These are phyloP conservation scores for Oryza glumipatula DNA, from an alignment of 176 grass and related monocot genomes.

Conservation along the genomic window DNA sequence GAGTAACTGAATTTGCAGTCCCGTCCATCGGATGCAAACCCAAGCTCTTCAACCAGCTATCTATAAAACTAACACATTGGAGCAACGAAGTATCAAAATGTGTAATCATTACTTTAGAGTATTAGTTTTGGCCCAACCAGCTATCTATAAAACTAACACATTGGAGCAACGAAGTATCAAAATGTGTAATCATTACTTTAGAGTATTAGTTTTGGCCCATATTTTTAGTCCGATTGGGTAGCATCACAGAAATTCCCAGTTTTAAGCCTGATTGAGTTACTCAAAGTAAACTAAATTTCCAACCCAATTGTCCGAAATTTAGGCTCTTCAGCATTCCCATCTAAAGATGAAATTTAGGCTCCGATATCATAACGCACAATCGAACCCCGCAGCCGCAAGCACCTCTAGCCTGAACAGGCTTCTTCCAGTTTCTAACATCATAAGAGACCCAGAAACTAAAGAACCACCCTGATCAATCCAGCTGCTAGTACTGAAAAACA, in stretches of 20 bases:
- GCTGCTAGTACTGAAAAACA: neutral
- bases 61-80: constrained; percentile 1
- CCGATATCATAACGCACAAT: neutral
- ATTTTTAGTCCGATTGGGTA: neutral
- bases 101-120: neutral
- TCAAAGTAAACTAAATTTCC: neutral
- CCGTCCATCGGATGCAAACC: neutral
- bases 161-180: neutral
- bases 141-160: neutral
- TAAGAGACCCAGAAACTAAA: neutral
- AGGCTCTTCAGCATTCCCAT: neutral
- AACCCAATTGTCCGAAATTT: neutral
- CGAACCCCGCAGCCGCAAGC: neutral
- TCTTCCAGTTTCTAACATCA: neutral
- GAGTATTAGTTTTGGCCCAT: neutral
- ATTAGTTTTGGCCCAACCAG: neutral
- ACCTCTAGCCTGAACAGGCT: neutral
- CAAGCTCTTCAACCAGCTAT: neutral
- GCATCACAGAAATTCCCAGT: neutral
- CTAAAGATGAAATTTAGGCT: neutral
- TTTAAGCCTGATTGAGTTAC: neutral
- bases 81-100: neutral
- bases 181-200: neutral
- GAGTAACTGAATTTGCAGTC: neutral
- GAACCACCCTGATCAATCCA: constrained; percentile 12